These are phyloP conservation scores for Carpinus viminea DNA, from an alignment of 306 rosid genomes.

Conservation along the genomic window DNA sequence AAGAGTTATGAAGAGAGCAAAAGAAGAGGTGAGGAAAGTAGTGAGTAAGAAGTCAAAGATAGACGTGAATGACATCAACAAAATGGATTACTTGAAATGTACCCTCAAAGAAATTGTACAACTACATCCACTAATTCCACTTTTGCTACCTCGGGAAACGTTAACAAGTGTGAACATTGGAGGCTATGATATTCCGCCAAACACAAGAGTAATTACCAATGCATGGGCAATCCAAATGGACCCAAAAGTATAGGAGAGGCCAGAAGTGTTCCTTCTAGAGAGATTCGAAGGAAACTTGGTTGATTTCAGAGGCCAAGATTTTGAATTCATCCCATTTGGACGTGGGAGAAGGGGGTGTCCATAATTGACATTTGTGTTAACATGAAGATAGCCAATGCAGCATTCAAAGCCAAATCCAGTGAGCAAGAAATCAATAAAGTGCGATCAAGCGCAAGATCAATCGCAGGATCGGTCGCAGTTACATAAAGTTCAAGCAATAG, in stretches of 20 bases:
- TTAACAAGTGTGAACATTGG: background rate
- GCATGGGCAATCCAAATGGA: slow-evolving; percentile 40
- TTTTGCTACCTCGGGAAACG: slow-evolving; percentile 32
- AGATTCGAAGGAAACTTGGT: slow-evolving; percentile 5
- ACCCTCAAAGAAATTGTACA: slow-evolving; percentile 35
- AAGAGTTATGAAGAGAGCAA: slow-evolving; percentile 31
- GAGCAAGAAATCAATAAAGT: too few relatives aligned
- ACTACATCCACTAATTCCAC: slow-evolving; percentile 35
- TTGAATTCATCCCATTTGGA: slow-evolving; percentile 1
- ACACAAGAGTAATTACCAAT: slow-evolving; percentile 30
- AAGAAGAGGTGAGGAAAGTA: slow-evolving; percentile 35
- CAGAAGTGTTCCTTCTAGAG: slow-evolving; percentile 35
- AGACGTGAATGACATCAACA: slow-evolving; percentile 10
- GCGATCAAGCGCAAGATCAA: too few relatives aligned
- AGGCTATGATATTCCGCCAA: slow-evolving; percentile 21
- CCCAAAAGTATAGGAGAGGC: slow-evolving; percentile 29
- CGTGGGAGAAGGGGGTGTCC: slow-evolving; percentile 1
- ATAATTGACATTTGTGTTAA: background rate
- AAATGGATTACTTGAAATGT: slow-evolving; percentile 39
- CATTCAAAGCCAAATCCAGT: too few relatives aligned
- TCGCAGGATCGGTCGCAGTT: too few relatives aligned
- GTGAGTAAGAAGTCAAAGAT: slow-evolving; percentile 21
- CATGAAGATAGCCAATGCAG: too few relatives aligned
- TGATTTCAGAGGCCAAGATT: slow-evolving; percentile 29
- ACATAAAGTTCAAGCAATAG: too few relatives aligned